phyloP scores from a whole-genome alignment of 169 alveolate species.

The Theileria equi region DNA sequence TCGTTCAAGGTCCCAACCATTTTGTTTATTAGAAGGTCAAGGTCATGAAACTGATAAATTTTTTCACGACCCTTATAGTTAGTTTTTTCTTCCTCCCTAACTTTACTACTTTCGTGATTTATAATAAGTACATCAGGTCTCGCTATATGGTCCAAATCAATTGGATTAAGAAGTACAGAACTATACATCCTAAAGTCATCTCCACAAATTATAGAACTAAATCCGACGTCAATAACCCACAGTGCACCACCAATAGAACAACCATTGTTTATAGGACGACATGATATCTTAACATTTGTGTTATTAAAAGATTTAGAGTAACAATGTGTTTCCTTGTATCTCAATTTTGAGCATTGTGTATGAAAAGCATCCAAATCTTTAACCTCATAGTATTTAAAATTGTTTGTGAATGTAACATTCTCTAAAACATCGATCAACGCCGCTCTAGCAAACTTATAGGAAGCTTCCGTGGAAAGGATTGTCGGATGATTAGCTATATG shows the following conservation, averaged over 20 bases:
- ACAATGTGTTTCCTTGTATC: constrained; percentile 35
- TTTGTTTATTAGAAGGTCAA: constrained; percentile 1
- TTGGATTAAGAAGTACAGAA: constrained; percentile 26
- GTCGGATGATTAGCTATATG: no score
- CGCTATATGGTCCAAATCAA: constrained; percentile 5
- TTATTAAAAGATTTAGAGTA: constrained; percentile 8
- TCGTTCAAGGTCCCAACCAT: constrained; percentile 22
- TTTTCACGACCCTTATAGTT: neutral
- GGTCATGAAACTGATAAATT: no score
- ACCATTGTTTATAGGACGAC: constrained; percentile 49
- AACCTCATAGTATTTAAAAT: constrained; percentile 25
- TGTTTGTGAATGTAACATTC: constrained; percentile 39
- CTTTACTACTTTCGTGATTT: neutral
- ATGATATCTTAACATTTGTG: constrained; percentile 4
- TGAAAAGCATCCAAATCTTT: constrained; percentile 35
- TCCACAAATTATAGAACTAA: constrained; percentile 31
- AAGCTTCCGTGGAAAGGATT: constrained; percentile 53
- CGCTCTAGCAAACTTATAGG: constrained; percentile 58
- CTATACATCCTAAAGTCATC: constrained; percentile 27
- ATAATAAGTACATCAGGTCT: constrained; percentile 30
- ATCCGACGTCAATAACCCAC: constrained; percentile 38
- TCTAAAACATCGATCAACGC: constrained; percentile 49
- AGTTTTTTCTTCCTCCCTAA: neutral
- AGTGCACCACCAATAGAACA: constrained; percentile 57
- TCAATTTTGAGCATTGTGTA: constrained; percentile 16